A percentile compares a stretch with the other conserved stretches of the same genome.
These are phyloP conservation scores for Peronospora destructor DNA, from an alignment of 352 stramenopile species.

Conservation along the genomic window DNA sequence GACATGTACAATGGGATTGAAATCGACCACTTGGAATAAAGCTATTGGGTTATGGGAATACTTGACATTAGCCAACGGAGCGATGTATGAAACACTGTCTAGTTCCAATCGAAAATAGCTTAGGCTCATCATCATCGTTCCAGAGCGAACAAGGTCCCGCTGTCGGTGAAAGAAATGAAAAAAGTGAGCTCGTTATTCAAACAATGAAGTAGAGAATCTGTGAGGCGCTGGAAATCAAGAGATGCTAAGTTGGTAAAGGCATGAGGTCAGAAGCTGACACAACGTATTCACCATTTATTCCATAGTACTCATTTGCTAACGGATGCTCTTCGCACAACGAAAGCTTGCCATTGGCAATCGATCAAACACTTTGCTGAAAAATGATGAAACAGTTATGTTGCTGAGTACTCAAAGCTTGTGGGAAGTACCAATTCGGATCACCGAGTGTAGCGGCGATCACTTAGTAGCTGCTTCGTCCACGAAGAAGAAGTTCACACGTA, in stretches of 20 bases:
- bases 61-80: too few relatives aligned
- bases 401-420: constrained; percentile 44
- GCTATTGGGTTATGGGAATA: too few relatives aligned
- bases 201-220: background rate
- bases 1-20: too few relatives aligned
- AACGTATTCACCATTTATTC: constrained; percentile 1
- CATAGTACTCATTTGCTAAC: constrained; percentile 11
- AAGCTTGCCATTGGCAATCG: constrained; percentile 69
- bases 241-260: background rate
- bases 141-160: too few relatives aligned
- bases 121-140: too few relatives aligned
- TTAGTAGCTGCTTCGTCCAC: constrained; percentile 67
- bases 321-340: constrained; percentile 46
- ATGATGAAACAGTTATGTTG: constrained; percentile 77
- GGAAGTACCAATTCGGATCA: constrained; percentile 86
- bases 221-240: background rate
- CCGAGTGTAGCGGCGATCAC: constrained; percentile 56
- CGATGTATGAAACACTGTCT: too few relatives aligned
- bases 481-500: constrained; percentile 72
- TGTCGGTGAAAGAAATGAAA: too few relatives aligned
- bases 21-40: too few relatives aligned
- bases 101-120: too few relatives aligned
- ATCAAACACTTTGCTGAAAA: constrained; percentile 66
- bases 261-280: background rate
- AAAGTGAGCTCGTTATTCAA: background rate